These are phyloP conservation scores for Coemansia sp. DNA, from an alignment of 192 early-diverging fungal species.

Conservation along the genomic window DNA sequence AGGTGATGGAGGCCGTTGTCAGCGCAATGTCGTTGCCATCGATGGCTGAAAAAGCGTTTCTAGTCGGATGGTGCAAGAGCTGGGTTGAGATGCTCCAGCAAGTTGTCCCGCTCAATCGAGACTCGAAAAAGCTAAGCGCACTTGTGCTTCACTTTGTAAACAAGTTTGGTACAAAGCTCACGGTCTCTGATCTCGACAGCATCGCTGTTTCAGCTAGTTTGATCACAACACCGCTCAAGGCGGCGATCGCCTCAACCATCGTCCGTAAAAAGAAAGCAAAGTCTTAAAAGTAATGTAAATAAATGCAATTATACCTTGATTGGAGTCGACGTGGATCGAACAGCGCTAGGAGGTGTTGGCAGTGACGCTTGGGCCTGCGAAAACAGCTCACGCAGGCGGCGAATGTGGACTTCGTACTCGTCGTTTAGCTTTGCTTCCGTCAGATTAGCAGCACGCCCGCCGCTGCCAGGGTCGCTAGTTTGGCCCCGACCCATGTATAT, in stretches of 20 bases:
- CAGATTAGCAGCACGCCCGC: slow-evolving; percentile 31
- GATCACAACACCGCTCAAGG: slow-evolving; percentile 33
- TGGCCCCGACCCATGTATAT: slow-evolving; percentile 58
- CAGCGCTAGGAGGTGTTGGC: background rate
- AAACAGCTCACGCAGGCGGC: slow-evolving; percentile 36
- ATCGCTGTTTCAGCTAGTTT: slow-evolving; percentile 21
- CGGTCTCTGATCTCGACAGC: slow-evolving; percentile 12
- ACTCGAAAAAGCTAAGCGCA: slow-evolving; percentile 38
- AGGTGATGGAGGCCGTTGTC: slow-evolving; percentile 33
- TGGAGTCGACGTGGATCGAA: background rate
- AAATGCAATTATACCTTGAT: background rate
- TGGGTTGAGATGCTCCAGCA: slow-evolving; percentile 26
- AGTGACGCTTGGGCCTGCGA: slow-evolving; percentile 13
- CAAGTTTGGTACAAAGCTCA: slow-evolving; percentile 31
- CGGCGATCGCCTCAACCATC: slow-evolving; percentile 23
- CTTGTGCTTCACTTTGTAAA: slow-evolving; percentile 46
- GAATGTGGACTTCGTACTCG: slow-evolving; percentile 35
- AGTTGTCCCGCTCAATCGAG: background rate
- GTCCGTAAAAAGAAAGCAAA: slow-evolving; percentile 17
- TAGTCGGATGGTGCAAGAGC: slow-evolving; percentile 10
- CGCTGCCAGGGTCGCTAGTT: slow-evolving; percentile 15
- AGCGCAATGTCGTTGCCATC: slow-evolving; percentile 12
- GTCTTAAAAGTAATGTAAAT: background rate
- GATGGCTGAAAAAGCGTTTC: background rate
- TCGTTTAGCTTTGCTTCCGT: slow-evolving; percentile 28